phyloP scores from a whole-genome alignment of 202 grass and related monocot genomes.

The Dendrocalamus latiflorus region DNA sequence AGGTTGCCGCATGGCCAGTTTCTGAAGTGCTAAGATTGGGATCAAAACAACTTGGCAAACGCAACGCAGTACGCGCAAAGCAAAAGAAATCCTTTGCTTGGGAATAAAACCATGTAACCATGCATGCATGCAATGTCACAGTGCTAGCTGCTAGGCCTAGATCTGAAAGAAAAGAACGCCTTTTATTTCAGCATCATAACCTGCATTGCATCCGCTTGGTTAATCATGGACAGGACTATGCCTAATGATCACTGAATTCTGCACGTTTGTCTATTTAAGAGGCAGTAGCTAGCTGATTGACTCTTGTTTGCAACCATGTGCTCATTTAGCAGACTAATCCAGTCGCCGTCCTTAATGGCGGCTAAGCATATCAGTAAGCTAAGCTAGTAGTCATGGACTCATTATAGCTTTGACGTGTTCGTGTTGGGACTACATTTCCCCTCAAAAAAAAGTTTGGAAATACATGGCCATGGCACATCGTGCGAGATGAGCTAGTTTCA shows the following conservation, averaged over 20 bases:
- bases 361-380: background rate
- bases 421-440: background rate
- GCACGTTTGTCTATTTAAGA: background rate
- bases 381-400: background rate
- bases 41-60: constrained; percentile 28
- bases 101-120: constrained; percentile 43
- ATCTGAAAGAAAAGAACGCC: background rate
- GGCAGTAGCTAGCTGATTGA: no score
- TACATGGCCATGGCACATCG: background rate
- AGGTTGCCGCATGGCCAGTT: constrained; percentile 31
- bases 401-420: constrained; percentile 13
- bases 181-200: background rate
- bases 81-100: constrained; percentile 62
- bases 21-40: constrained; percentile 45
- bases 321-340: background rate
- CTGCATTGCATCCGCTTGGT: background rate
- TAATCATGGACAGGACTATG: background rate
- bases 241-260: background rate
- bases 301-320: no score
- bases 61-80: constrained; percentile 43
- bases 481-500: constrained; percentile 15
- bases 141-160: background rate
- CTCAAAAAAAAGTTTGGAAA: no score
- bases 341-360: background rate
- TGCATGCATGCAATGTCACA: background rate